A percentile compares a stretch with the other conserved stretches of the same genome.
Conservation (phyloP, 2,329 filamentous ascomycete species). For the Ophiobolus disseminans region DNA sequence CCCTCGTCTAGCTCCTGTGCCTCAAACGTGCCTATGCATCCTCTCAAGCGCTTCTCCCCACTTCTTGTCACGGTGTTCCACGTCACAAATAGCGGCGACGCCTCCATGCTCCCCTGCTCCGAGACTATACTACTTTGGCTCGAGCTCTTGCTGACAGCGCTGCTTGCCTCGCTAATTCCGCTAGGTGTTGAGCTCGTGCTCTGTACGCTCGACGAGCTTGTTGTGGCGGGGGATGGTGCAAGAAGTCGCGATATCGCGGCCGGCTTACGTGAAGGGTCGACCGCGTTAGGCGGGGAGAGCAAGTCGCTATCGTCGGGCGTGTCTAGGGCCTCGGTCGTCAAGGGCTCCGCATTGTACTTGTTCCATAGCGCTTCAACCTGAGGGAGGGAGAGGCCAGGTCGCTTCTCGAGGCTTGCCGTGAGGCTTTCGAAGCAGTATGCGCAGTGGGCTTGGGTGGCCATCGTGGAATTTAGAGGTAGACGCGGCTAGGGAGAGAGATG, state of each 20-base stretch:
- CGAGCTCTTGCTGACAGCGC: conserved; percentile 52
- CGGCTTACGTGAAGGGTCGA: conserved; percentile 44
- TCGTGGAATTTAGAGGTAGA: too few species aligned
- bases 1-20: conserved; percentile 74
- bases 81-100: conserved; percentile 85
- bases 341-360: conserved; percentile 53
- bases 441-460: conserved; percentile 88
- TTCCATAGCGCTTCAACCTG: conserved; percentile 75
- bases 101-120: conserved; percentile 28
- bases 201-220: conserved; percentile 54
- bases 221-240: conserved; percentile 51
- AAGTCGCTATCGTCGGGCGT: conserved; percentile 34
- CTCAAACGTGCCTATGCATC: conserved; percentile 96
- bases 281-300: conserved; percentile 12
- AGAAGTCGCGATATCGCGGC: conserved; percentile 56
- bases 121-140: conserved; percentile 44
- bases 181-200: conserved; percentile 58
- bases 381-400: conserved; percentile 70
- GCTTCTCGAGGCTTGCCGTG: conserved; percentile 74
- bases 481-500: neutral
- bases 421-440: conserved; percentile 92
- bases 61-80: conserved; percentile 79
- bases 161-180: conserved; percentile 51
- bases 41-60: conserved; percentile 73
- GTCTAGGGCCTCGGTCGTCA: conserved; percentile 39